Evolutionary conservation across 2,329 filamentous ascomycete genomes (phyloP), one percentile per base, ranked within the genome.

Genomic region (Fusarium sulawesiense): DNA sequence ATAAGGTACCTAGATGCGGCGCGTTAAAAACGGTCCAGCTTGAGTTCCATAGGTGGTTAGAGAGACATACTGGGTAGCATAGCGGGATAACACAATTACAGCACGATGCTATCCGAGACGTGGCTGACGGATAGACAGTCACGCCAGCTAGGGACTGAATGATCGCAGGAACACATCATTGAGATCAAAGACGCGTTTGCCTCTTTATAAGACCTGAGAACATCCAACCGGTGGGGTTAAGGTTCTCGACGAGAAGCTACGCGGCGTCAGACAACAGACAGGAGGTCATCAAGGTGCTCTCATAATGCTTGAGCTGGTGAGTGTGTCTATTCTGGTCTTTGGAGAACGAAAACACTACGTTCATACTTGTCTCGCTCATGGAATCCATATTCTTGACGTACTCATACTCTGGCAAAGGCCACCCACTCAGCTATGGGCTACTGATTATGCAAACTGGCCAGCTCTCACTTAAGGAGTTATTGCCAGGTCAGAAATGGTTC

Each of bases 281-380:
- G 12, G 64, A 47, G 44, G 13, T 68, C 55, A 70, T 71, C 68
- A 71, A 37, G 64, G 68, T 70, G 47, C 37, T 25, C n/a, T 56
- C 13, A 27, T 21, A 13, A 21, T 41, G 18, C 25, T 18, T 34
- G 13, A 42, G 34, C 23, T 4, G 49, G 25, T 6, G 13, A 53
- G 32, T 41, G 21, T 42, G 21, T 29, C 8, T 29, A n/a, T 12
- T 53, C 10, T 9, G 18, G 14, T 25, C 9, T 29, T 14, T 42
- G n/a, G 21, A 37, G 11, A 16, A 13, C 13, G 14, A 51, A 27
- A 32, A 4, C 20, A 25, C 41, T 42, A 11, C 23, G 49, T 9
- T 23, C 21, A 44, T 16, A 37, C 49, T 40, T 27, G n/a, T n/a
- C 49, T 29, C 41, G 30, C 30, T 32, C 30, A 16, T 32, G 13